Base-by-base conservation (phyloP, 495 filamentous ascomycete species). In the Poronia punctata region DNA sequence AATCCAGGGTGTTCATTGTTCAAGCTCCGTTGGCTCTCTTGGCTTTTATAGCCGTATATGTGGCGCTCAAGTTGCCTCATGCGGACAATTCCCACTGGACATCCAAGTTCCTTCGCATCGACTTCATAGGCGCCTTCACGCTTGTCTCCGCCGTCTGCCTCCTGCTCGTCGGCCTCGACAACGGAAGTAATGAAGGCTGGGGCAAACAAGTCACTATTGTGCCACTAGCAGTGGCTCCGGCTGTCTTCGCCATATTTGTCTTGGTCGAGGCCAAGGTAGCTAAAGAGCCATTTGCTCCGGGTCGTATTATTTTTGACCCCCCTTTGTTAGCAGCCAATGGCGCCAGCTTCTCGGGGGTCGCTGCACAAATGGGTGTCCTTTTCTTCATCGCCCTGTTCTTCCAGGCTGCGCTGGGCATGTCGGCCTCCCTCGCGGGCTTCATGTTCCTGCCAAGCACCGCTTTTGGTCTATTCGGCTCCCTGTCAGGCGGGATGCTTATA, bases 301-400 rank as follows among this genome's bases (percentile, higher is more conserved):
- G 79, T 6, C 84, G 79, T 38, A 26, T 94, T 44, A 84, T 94
- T 42, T 82, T 89, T 51, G 71, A 83, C 54, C 64, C 75, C 11
- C 72, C 73, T 2, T 71, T 90, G 22, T 62, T 88, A 36, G 74
- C 85, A 1, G 73, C 72, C 45, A 89, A 83, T 46, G 54, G 79
- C 16, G 78, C 80, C 54, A 87, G 89, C 52, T 86, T 89, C 65
- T 88, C 88, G 60, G 74, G 75, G 29, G 77, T 88, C 38, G 78
- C 68, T 5, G 79, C 72, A 6, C 81, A 80, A 64, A 64, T 89
- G 45, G 70, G 74, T 0, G 56, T 67, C 4, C 42, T 84, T 0
- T 95, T 90, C 68, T 88, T 85, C 53, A 63, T 92, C 20, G 83
- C 88, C 7, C 68, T 93, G 3, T 88, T 81, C 56, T 87, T 79